Conservation (phyloP, 768 basidiomycete species). For the Leccinum truebloodii region DNA sequence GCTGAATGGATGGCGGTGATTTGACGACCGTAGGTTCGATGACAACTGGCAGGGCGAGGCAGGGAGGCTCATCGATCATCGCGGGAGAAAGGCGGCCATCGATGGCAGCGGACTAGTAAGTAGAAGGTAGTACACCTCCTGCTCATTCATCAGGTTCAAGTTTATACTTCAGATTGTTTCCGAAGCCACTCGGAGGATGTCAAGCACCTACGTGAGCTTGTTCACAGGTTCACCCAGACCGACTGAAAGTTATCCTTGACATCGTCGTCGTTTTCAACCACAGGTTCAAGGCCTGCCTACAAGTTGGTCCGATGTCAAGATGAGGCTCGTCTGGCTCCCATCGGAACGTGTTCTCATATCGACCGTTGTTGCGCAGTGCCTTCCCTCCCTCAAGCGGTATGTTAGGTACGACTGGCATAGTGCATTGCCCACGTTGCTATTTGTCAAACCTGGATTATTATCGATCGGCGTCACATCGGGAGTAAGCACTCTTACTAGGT, state of each 20-base stretch:
- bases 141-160: background rate
- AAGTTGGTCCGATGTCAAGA: background rate
- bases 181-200: background rate
- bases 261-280: background rate
- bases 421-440: background rate
- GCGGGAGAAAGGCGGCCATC: background rate
- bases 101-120: background rate
- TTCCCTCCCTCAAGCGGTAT: background rate
- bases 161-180: background rate
- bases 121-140: background rate
- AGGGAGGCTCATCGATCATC: background rate
- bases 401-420: background rate
- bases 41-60: background rate
- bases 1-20: background rate
- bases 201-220: constrained; percentile 4
- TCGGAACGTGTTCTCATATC: background rate
- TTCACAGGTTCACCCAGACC: background rate
- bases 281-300: background rate
- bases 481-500: constrained; percentile 1
- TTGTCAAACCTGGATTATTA: constrained; percentile 5
- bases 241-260: background rate
- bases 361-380: constrained; percentile 4
- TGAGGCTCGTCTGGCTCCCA: constrained; percentile 6
- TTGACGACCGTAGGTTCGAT: background rate
- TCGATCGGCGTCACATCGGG: constrained; percentile 10